A percentile compares a stretch with the other conserved stretches of the same genome.
These are phyloP conservation scores for Chaetomium strumarium DNA, from an alignment of 2,329 filamentous ascomycete genomes.

Conservation along the genomic window DNA sequence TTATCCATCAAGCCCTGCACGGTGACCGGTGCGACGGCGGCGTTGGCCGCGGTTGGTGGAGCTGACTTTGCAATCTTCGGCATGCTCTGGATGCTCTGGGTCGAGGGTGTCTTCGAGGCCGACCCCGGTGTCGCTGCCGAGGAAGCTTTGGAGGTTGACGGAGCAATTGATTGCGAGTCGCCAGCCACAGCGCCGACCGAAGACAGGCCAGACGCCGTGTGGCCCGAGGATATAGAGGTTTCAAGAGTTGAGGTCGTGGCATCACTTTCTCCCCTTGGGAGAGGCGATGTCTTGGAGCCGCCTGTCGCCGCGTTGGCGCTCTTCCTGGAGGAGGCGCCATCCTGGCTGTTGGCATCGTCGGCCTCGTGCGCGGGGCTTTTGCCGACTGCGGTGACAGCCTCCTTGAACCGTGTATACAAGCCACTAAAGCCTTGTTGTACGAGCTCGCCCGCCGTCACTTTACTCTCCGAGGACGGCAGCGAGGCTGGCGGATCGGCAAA, in stretches of 20 bases:
- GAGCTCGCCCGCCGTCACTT: conserved; percentile 63
- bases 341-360: conserved; percentile 39
- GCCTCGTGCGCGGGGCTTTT: conserved; percentile 27
- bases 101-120: conserved; percentile 37
- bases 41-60: conserved; percentile 38
- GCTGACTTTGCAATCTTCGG: conserved; percentile 39
- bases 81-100: conserved; percentile 35
- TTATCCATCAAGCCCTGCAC: conserved; percentile 44
- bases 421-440: conserved; percentile 84
- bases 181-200: conserved; percentile 31
- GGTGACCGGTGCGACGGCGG: conserved; percentile 44
- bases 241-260: conserved; percentile 31
- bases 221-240: conserved; percentile 31
- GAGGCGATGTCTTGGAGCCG: conserved; percentile 30
- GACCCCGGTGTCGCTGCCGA: conserved; percentile 44
- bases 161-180: conserved; percentile 39
- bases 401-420: conserved; percentile 77
- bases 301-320: conserved; percentile 37
- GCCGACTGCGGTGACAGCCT: conserved; percentile 68
- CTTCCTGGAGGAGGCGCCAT: conserved; percentile 39
- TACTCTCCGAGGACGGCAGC: conserved; percentile 56
- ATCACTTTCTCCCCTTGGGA: conserved; percentile 27
- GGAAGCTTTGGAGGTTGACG: conserved; percentile 42
- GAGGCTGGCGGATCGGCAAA: conserved; percentile 66
- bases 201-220: conserved; percentile 33